Evolutionary conservation across 1,284 basidiomycete genomes (phyloP).

Genomic region (Cryptococcus amylolentus): DNA sequence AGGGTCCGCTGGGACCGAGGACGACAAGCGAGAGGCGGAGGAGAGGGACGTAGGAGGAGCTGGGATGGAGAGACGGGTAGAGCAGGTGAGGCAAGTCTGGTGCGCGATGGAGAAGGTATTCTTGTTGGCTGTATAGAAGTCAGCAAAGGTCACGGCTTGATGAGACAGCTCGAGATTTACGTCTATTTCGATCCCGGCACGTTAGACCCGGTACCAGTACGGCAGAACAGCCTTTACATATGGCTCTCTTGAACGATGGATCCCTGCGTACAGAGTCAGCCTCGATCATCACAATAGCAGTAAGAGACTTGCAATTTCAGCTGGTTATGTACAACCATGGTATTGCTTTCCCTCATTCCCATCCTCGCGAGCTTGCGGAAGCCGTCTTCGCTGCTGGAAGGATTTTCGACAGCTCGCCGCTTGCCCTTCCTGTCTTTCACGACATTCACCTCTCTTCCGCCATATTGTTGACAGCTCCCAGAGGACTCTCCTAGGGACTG

Average conservation of each 20-base stretch:
- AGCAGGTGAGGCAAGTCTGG: slow-evolving; percentile 31
- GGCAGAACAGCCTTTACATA: slow-evolving; percentile 36
- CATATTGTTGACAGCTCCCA: neutral
- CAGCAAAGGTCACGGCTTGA: neutral
- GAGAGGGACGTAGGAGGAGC: slow-evolving; percentile 11
- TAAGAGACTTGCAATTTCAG: slow-evolving; percentile 33
- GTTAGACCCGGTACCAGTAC: slow-evolving; percentile 43
- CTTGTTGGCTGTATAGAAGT: slow-evolving; percentile 16
- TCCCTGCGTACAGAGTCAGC: slow-evolving; percentile 24
- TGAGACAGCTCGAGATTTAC: slow-evolving; percentile 18
- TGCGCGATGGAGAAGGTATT: slow-evolving; percentile 21
- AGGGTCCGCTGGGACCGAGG: too few relatives aligned
- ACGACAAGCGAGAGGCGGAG: neutral
- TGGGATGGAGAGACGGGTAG: slow-evolving; percentile 15
- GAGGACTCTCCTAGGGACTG: slow-evolving; percentile 21
- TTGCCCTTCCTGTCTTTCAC: slow-evolving; percentile 20
- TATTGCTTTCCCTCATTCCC: slow-evolving; percentile 26
- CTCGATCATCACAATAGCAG: neutral
- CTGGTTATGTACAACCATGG: slow-evolving; percentile 41
- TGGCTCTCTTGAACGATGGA: slow-evolving; percentile 33
- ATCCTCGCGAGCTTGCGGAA: slow-evolving; percentile 25
- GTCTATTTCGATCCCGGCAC: slow-evolving; percentile 30
- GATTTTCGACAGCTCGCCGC: slow-evolving; percentile 9
- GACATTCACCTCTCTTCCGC: neutral
- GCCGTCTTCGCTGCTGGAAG: neutral